phyloP scores from a whole-genome alignment of 768 basidiomycete genomes.

The Pleurotus citrinopileatus region DNA sequence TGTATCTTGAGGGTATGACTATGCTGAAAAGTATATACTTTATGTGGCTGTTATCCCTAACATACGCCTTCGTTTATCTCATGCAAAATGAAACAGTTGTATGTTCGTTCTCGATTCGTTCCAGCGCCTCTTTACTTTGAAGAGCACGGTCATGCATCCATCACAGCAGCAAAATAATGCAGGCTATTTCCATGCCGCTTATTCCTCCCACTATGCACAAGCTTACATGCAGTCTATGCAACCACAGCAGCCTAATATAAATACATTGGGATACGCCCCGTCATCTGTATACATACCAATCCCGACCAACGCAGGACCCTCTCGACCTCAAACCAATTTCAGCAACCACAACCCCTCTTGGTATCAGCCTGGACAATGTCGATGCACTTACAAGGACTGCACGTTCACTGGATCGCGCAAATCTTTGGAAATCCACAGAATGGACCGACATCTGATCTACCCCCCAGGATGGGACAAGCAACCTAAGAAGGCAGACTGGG shows the following conservation, averaged over 20 bases:
- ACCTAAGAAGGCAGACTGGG: slow-evolving; percentile 64
- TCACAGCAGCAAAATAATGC: slow-evolving; percentile 14
- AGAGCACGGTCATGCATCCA: not conserved
- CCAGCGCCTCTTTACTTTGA: not conserved
- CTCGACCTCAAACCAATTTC: not conserved
- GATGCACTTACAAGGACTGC: slow-evolving; percentile 66
- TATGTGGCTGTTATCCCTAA: slow-evolving; percentile 10
- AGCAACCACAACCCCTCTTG: slow-evolving; percentile 30
- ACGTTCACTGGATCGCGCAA: slow-evolving; percentile 67
- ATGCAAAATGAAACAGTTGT: not conserved
- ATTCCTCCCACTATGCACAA: slow-evolving; percentile 55
- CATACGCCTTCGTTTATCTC: not conserved
- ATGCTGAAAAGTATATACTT: slow-evolving; percentile 11
- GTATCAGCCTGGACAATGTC: slow-evolving; percentile 60
- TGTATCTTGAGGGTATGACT: slow-evolving; percentile 5
- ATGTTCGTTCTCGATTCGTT: not conserved
- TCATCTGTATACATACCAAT: slow-evolving; percentile 31
- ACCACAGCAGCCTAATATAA: slow-evolving; percentile 15
- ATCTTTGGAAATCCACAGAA: slow-evolving; percentile 76
- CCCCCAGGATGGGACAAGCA: slow-evolving; percentile 68
- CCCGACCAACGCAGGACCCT: not conserved
- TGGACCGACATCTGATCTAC: slow-evolving; percentile 87
- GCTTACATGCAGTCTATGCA: slow-evolving; percentile 41
- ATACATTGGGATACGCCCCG: slow-evolving; percentile 33
- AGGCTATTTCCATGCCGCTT: slow-evolving; percentile 23